Conservation (phyloP, 2,329 filamentous ascomycete species). For the Microsporum canis region DNA sequence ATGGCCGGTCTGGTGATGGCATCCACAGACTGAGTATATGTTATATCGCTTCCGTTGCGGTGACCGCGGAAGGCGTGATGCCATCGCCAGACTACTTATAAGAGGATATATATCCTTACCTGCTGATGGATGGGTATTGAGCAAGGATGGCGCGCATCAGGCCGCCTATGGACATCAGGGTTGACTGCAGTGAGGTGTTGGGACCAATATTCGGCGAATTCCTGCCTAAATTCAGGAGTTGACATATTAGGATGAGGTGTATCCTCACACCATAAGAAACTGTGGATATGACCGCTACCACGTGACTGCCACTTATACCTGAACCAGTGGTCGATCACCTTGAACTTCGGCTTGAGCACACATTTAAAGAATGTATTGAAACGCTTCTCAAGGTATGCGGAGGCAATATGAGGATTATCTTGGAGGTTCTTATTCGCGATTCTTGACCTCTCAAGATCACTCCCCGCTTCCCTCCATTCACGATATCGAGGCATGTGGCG, state of each 20-base stretch:
- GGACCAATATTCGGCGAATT: background rate
- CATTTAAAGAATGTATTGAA: background rate
- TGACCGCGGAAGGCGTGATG: too few species aligned
- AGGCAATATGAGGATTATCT: background rate
- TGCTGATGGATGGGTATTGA: too few species aligned
- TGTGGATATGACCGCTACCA: background rate
- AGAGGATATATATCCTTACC: too few species aligned
- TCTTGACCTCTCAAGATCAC: background rate
- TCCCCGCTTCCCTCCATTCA: background rate
- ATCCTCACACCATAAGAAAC: background rate
- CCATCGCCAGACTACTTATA: too few species aligned
- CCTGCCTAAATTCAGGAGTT: background rate
- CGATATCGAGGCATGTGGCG: background rate
- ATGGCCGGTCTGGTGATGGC: too few species aligned
- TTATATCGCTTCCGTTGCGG: too few species aligned
- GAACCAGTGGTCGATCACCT: background rate
- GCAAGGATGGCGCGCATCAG: too few species aligned
- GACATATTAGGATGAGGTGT: background rate
- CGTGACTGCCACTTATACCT: background rate
- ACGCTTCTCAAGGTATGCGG: background rate
- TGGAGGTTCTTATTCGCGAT: background rate
- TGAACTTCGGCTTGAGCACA: background rate
- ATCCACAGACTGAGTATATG: too few species aligned
- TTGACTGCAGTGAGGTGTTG: background rate
- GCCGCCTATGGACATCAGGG: background rate